These are phyloP conservation scores for Barnettozyma vustinii DNA, from an alignment of 805 yeast species.

Conservation along the genomic window DNA sequence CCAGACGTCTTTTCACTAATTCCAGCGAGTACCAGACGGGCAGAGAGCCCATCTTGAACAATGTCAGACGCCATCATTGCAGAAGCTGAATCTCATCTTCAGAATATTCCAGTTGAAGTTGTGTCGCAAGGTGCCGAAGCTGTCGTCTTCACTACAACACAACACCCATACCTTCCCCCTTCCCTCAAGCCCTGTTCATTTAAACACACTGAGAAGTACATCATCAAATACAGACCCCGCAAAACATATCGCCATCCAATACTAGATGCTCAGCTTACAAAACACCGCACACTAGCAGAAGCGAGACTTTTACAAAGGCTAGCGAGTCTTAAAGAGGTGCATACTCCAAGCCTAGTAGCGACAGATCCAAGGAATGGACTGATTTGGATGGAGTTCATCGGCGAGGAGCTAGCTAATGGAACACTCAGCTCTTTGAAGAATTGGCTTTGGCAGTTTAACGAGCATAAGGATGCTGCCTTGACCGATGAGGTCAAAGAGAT, in stretches of 20 bases:
- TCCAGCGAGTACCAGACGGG: background rate
- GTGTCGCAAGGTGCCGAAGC: conserved; percentile 94
- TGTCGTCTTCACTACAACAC: conserved; percentile 54
- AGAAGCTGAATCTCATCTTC: conserved; percentile 38
- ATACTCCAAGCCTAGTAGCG: conserved; percentile 68
- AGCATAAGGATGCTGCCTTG: conserved; percentile 25
- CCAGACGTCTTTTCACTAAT: background rate
- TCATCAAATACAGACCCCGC: conserved; percentile 81
- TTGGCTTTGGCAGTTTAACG: conserved; percentile 59
- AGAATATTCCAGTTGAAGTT: conserved; percentile 44
- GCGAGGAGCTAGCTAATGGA: conserved; percentile 45
- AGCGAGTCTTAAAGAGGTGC: conserved; percentile 40
- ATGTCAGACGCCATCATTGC: conserved; percentile 54
- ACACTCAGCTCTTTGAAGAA: conserved; percentile 61
- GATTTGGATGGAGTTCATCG: conserved; percentile 83
- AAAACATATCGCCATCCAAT: conserved; percentile 87
- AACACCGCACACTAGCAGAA: conserved; percentile 78
- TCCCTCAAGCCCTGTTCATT: conserved; percentile 10
- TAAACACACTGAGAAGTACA: conserved; percentile 34
- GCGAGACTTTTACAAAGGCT: conserved; percentile 68
- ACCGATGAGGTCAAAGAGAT: conserved; percentile 37
- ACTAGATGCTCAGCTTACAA: conserved; percentile 71
- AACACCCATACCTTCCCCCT: conserved; percentile 61
- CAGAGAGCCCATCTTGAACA: background rate
- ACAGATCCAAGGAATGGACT: conserved; percentile 75